Evolutionary conservation across 768 basidiomycete genomes (phyloP).

Genomic region (Collybia sp.): DNA sequence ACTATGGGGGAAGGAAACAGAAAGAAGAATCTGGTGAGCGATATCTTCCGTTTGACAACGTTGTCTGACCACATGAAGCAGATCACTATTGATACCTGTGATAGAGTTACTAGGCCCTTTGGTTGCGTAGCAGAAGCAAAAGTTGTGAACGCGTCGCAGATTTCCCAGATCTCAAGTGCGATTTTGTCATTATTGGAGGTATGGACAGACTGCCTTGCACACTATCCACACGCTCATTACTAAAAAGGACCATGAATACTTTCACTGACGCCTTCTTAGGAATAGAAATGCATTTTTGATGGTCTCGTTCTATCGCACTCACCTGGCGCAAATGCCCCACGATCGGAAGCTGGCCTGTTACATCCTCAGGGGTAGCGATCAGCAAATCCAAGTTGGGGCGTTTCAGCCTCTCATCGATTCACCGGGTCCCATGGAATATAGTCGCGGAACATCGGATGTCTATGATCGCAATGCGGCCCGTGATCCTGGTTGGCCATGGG

Average conservation of each 20-base stretch:
- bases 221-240: not conserved
- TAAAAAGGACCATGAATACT: not conserved
- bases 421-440: constrained; percentile 18
- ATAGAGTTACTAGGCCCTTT: not conserved
- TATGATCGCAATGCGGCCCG: constrained; percentile 16
- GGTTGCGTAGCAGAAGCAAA: not conserved
- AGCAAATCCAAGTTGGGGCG: not conserved
- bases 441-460: constrained; percentile 18
- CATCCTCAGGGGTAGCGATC: constrained; percentile 7
- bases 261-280: not conserved
- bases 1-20: constrained; percentile 41
- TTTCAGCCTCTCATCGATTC: not conserved
- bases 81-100: no score
- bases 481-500: constrained; percentile 19
- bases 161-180: not conserved
- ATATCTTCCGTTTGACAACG: no score
- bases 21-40: constrained; percentile 10
- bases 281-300: constrained; percentile 1
- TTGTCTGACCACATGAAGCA: no score
- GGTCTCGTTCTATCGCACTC: constrained; percentile 5
- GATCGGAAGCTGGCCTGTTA: constrained; percentile 6
- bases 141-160: not conserved
- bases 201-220: not conserved
- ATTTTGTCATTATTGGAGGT: constrained; percentile 11
- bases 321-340: constrained; percentile 1